Percentiles rank a stretch among this genome's conserved stretches.
phyloP scores from a whole-genome alignment of 257 asterid species.

The Penstemon barbatus region DNA sequence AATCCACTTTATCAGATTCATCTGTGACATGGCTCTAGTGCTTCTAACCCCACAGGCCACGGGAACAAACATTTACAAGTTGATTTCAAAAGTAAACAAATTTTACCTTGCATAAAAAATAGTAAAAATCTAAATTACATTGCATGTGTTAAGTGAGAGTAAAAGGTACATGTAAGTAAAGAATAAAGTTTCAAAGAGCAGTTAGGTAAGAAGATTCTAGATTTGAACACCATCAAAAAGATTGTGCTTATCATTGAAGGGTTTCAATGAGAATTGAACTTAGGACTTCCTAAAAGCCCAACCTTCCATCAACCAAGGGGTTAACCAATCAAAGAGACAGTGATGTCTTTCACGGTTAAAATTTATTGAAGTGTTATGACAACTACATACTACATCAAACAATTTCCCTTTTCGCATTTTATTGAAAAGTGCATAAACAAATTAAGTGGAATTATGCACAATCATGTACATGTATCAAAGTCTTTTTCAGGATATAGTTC shows the following conservation, averaged over 20 bases:
- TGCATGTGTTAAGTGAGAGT: slow-evolving; percentile 7
- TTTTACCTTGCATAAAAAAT: slow-evolving; percentile 13
- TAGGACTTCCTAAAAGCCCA: no score
- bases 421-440: slow-evolving; percentile 16
- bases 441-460: slow-evolving; percentile 8
- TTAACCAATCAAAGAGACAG: slow-evolving; percentile 7
- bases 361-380: background rate
- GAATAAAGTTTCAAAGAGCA: slow-evolving; percentile 1
- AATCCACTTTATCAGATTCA: background rate
- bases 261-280: no score
- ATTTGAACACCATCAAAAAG: background rate
- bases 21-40: background rate
- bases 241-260: no score
- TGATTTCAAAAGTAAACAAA: slow-evolving; percentile 14
- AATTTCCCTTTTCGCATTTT: slow-evolving; percentile 3
- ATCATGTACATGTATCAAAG: slow-evolving; percentile 15
- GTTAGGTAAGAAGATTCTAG: background rate
- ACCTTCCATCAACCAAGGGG: background rate
- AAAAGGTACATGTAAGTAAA: slow-evolving; percentile 5
- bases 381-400: background rate
- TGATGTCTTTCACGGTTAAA: slow-evolving; percentile 7
- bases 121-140: background rate
- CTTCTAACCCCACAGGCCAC: slow-evolving; percentile 5
- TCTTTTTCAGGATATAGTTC: slow-evolving; percentile 4
- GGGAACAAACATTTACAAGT: slow-evolving; percentile 16